Evolutionary conservation across 1,139 yeast genomes (phyloP), one percentile per base, ranked within the genome.

Genomic region (Debaryomyces sp.): DNA sequence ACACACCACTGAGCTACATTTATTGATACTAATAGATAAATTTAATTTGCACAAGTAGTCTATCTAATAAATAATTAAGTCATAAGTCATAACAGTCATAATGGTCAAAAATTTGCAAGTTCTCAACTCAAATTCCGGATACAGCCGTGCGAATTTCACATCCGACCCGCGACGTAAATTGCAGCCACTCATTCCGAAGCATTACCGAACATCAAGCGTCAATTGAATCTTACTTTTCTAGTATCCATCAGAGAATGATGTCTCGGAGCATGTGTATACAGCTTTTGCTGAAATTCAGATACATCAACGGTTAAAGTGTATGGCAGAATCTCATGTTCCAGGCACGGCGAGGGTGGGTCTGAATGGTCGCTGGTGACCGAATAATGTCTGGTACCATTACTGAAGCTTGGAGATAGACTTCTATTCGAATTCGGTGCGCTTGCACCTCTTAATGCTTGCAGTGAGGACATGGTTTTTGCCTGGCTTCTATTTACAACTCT

Each of bases 371-470:
- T 30, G 21, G n/a, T 5, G 12, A 9, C 18, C 7, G 22, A 26
- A 9, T 4, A 10, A 10, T 15, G 23, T 12, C 35, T 39, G 18
- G 13, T 12, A 12, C 29, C 24, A 30, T 18, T 17, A 39, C 30
- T 41, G 27, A 6, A 15, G 23, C 29, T 41, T 10, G 43, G 32
- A 9, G 21, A 27, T 3, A 32, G n/a, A 6, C 21, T 32, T 23
- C 4, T 6, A 4, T 21, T 41, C 6, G 26, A 21, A 1, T 18
- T 18, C 12, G 29, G 35, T 6, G 22, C 4, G 7, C 5, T 12
- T 12, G 30, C 37, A 7, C 37, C 43, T 13, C 22, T 41, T 9
- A 41, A 23, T 29, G 43, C 43, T 23, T 41, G 37, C 43, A 41
- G 43, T 9, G 43, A 41, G 5, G 36, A 29, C 43, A 41, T 41